phyloP scores from a whole-genome alignment of 1,284 basidiomycete genomes.

The Ceratobasidium sp. region DNA sequence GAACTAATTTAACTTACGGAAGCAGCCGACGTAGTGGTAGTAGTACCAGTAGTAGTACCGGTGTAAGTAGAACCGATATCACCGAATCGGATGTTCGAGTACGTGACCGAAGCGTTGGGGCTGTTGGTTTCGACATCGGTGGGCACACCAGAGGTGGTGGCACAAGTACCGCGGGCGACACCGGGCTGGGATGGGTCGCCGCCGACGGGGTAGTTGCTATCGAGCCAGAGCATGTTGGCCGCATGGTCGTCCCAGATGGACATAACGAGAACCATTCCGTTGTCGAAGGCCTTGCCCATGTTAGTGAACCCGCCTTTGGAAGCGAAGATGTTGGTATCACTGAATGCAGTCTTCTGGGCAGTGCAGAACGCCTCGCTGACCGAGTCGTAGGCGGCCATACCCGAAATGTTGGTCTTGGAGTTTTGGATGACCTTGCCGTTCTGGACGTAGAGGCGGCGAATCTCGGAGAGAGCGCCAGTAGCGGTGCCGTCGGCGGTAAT shows the following conservation, averaged over 20 bases:
- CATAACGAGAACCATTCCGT: too few relatives aligned
- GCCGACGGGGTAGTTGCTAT: neutral
- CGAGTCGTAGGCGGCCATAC: conserved; percentile 45
- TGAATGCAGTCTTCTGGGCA: conserved; percentile 53
- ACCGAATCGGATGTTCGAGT: neutral
- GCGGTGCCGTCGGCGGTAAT: conserved; percentile 56
- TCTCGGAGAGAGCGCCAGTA: conserved; percentile 56
- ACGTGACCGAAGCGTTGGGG: neutral
- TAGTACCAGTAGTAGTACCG: neutral
- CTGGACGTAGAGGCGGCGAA: conserved; percentile 60
- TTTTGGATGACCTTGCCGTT: conserved; percentile 61
- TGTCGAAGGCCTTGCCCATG: conserved; percentile 57
- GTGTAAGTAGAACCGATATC: neutral
- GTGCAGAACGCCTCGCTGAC: conserved; percentile 51
- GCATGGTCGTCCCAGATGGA: too few relatives aligned
- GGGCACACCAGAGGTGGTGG: too few relatives aligned
- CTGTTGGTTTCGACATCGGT: neutral
- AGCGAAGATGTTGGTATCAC: conserved; percentile 56
- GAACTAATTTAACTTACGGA: neutral
- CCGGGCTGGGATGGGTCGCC: conserved; percentile 49
- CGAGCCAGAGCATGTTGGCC: conserved; percentile 51
- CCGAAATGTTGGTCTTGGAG: conserved; percentile 51
- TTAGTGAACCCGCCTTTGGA: conserved; percentile 54
- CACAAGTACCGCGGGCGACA: too few relatives aligned
- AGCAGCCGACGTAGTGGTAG: neutral